A percentile compares a stretch with the other conserved stretches of the same genome.
These are phyloP conservation scores for Berkeleyomyces rouxiae DNA, from an alignment of 2,329 filamentous ascomycete genomes.

Conservation along the genomic window DNA sequence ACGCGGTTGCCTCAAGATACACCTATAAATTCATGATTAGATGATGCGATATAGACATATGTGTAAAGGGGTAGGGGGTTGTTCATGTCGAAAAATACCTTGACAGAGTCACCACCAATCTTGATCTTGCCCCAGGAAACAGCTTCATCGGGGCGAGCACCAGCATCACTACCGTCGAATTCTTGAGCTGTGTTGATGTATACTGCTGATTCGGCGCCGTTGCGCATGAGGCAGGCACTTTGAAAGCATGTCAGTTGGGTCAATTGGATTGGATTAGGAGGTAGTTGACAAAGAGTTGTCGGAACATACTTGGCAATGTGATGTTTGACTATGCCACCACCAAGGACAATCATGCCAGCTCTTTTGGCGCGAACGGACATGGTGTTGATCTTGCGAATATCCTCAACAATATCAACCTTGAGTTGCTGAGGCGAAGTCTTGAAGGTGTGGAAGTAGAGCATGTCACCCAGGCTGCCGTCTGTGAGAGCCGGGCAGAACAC, in stretches of 20 bases:
- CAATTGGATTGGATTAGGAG: not conserved
- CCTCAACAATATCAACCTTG: constrained; percentile 79
- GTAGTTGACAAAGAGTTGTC: not conserved
- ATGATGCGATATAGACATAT: not conserved
- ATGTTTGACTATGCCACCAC: constrained; percentile 91
- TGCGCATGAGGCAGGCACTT: constrained; percentile 79
- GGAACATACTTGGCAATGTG: constrained; percentile 67
- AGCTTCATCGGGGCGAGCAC: constrained; percentile 85
- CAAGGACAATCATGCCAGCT: constrained; percentile 88
- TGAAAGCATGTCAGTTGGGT: not conserved
- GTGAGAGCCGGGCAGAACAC: constrained; percentile 94
- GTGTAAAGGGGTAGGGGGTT: not conserved
- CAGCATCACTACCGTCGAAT: constrained; percentile 93
- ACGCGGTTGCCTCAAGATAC: constrained; percentile 47
- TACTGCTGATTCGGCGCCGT: constrained; percentile 89
- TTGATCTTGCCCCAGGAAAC: constrained; percentile 99
- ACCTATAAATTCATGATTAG: constrained; percentile 27
- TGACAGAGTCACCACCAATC: constrained; percentile 69
- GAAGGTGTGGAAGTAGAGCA: constrained; percentile 98
- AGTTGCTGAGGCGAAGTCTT: constrained; percentile 69
- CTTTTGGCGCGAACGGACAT: constrained; percentile 74
- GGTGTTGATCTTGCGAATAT: constrained; percentile 85
- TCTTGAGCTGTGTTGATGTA: constrained; percentile 97
- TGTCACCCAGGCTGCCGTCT: constrained; percentile 87
- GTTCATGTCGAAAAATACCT: constrained; percentile 37